These are phyloP conservation scores for Cucumis hystrix DNA, from an alignment of 306 rosid species.

Conservation along the genomic window DNA sequence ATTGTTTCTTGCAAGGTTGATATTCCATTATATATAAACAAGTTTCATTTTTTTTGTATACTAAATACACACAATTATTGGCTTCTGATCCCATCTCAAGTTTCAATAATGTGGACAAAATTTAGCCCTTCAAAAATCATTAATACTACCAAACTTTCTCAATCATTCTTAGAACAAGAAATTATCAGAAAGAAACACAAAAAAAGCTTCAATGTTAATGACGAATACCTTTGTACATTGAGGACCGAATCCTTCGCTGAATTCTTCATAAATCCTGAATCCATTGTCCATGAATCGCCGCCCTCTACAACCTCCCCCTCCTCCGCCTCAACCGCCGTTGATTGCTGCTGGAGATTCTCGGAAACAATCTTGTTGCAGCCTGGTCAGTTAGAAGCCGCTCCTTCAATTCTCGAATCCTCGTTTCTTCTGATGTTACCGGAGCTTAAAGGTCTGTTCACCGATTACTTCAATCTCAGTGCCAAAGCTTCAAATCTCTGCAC, in stretches of 20 bases:
- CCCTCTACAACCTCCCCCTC: conserved; percentile 4
- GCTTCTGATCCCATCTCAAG: not conserved
- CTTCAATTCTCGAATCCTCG: conserved; percentile 27
- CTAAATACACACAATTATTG: not conserved
- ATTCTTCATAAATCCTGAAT: conserved; percentile 30
- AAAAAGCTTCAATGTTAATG: conserved; percentile 24
- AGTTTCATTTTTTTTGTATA: not conserved
- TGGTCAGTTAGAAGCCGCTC: conserved; percentile 25
- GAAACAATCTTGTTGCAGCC: conserved; percentile 32
- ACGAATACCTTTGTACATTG: conserved; percentile 34
- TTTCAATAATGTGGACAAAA: conserved; percentile 23
- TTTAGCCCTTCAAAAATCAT: conserved; percentile 10
- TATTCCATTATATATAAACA: not conserved
- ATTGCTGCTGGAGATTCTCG: conserved; percentile 4
- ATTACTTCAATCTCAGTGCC: conserved; percentile 42
- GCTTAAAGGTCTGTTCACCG: conserved; percentile 29
- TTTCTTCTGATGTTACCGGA: conserved; percentile 16
- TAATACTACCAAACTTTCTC: conserved; percentile 9
- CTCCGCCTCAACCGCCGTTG: not conserved
- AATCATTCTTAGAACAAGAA: conserved; percentile 4
- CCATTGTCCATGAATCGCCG: conserved; percentile 21
- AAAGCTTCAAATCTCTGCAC: conserved; percentile 42
- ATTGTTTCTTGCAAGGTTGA: not conserved
- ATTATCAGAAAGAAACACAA: not conserved
- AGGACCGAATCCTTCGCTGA: conserved; percentile 43